These are phyloP conservation scores for Rhododendron kiyosumense DNA, from an alignment of 148 eudicot genomes.

Conservation along the genomic window DNA sequence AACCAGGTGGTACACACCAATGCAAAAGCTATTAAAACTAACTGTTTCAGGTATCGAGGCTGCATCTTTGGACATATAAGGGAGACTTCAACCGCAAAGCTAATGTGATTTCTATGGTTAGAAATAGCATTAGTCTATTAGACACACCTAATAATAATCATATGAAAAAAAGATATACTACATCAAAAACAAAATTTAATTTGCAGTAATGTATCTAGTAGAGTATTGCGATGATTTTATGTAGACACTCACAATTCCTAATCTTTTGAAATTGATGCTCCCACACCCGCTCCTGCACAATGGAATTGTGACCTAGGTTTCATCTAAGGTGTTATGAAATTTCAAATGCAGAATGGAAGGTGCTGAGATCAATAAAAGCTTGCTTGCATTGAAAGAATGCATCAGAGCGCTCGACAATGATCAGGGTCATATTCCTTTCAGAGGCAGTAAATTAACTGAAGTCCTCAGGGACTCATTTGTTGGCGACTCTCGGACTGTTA, in stretches of 20 bases:
- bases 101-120: background rate
- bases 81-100: background rate
- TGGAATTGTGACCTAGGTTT: background rate
- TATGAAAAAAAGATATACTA: background rate
- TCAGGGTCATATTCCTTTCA: constrained; percentile 92
- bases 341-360: constrained; percentile 74
- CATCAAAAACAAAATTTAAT: too few species aligned
- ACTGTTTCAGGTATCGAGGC: background rate
- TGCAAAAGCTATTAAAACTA: background rate
- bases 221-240: background rate
- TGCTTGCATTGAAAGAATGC: constrained; percentile 97
- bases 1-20: background rate
- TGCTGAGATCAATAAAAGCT: constrained; percentile 99
- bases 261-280: background rate
- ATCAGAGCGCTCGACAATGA: constrained; percentile 98
- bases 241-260: background rate
- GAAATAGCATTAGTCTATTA: background rate
- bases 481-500: constrained; percentile 94
- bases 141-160: background rate
- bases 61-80: background rate
- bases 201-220: background rate
- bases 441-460: constrained; percentile 99
- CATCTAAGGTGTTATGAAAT: background rate
- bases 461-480: constrained; percentile 97
- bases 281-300: background rate